Evolutionary conservation across 176 grass and related monocot species (phyloP).

Genomic region (Urochloa ruziziensis): DNA sequence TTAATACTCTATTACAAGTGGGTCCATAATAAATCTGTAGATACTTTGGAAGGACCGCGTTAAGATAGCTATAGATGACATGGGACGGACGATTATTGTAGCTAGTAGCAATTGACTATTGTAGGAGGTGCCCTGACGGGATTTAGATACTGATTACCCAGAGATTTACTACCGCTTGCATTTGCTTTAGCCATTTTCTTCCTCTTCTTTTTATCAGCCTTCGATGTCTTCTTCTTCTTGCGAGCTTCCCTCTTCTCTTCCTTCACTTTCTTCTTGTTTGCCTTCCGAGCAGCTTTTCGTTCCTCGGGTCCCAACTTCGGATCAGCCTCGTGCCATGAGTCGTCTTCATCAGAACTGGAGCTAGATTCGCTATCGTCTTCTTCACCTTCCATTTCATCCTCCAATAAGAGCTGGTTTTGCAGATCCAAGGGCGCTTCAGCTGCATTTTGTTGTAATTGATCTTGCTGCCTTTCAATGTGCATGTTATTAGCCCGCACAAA

Average conservation of each 20-base stretch:
- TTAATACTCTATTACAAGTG: no score
- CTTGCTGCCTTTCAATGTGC: conserved; percentile 23
- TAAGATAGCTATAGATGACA: no score
- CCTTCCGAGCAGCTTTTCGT: conserved; percentile 71
- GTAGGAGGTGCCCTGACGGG: no score
- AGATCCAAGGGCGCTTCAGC: conserved; percentile 1
- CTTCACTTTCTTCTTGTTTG: conserved; percentile 92
- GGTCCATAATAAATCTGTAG: no score
- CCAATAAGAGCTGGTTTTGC: conserved; percentile 25
- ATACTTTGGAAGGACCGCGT: no score
- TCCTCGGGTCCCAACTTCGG: conserved; percentile 66
- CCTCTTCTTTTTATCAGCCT: conserved; percentile 87
- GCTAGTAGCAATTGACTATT: no score
- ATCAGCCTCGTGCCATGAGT: conserved; percentile 43
- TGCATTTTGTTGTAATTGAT: conserved; percentile 1
- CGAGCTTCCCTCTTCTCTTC: conserved; percentile 82
- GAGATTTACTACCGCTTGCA: conserved; percentile 57
- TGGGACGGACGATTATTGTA: no score
- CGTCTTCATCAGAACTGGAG: conserved; percentile 45
- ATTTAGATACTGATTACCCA: no score
- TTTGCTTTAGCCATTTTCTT: conserved; percentile 96
- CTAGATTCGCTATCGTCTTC: conserved; percentile 43
- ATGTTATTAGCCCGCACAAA: conserved; percentile 61
- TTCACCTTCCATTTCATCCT: conserved; percentile 22
- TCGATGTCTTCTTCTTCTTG: conserved; percentile 69